Evolutionary conservation across 2,329 filamentous ascomycete genomes (phyloP), one percentile per base, ranked within the genome.

Genomic region (Cladophialophora psammophila): DNA sequence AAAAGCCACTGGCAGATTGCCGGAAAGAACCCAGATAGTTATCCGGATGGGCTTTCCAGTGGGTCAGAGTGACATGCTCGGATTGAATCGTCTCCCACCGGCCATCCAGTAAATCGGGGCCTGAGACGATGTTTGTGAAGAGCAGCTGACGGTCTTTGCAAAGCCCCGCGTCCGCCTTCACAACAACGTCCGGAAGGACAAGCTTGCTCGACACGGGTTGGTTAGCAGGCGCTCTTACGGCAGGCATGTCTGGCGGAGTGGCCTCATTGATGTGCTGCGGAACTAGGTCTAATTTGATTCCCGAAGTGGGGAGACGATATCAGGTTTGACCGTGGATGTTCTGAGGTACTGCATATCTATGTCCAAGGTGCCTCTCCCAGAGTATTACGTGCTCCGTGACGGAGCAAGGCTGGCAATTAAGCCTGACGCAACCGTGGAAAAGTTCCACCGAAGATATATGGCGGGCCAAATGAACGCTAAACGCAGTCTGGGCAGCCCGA

Each of bases 401-500:
- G 12, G 38, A 15, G 20, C 42, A 48, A 48, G 42, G 42, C 42
- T 48, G 42, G n/a, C 42, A 48, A 20, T 48, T 18, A 8, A 20
- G 42, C 42, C 20, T 50, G 3, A 26, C 45, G 5, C 26, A 20
- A 2, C 2, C 8, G 3, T 8, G 5, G 18, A 5, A 35, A 55
- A 35, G 52, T 5, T 55, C 31, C 52, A 35, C 52, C 52, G 52
- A n/a, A n/a, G 5, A 34, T 2, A 18, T 55, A 35, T 12, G 34
- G 52, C 26, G 13, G 52, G 34, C 7, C 26, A 35, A 15, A 3
- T 8, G 1, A 3, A 35, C 9, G 31, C 8, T 9, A 50, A 50
- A 26, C 52, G 52, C 31, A 55, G 34, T 55, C 52, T 36, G 5
- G 52, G 52, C 52, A 55, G 34, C 34, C 52, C 26, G 5, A 26